phyloP scores from a whole-genome alignment of 2,329 filamentous ascomycete genomes.

The Neocatenulostroma microsporum region DNA sequence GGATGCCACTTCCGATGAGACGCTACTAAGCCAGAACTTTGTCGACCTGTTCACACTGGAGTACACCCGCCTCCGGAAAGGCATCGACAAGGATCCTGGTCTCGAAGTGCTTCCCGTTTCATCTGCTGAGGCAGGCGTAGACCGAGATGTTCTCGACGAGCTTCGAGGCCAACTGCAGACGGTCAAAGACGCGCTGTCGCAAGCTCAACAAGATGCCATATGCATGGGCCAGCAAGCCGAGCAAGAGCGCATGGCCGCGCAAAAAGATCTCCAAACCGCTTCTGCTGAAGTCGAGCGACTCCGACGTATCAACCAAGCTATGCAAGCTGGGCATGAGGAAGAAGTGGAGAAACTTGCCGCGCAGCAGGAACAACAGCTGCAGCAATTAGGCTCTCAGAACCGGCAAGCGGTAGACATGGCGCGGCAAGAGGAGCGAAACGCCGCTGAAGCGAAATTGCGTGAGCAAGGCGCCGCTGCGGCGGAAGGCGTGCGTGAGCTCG shows the following conservation, averaged over 20 bases:
- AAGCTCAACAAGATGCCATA: slow-evolving; percentile 49
- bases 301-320: slow-evolving; percentile 59
- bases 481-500: slow-evolving; percentile 23
- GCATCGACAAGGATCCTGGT: slow-evolving; percentile 84
- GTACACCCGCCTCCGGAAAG: slow-evolving; percentile 73
- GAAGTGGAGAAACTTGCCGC: slow-evolving; percentile 39
- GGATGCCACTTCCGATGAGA: slow-evolving; percentile 10
- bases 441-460: slow-evolving; percentile 19
- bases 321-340: slow-evolving; percentile 62
- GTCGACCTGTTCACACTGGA: slow-evolving; percentile 95
- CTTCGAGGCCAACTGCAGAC: slow-evolving; percentile 70
- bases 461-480: slow-evolving; percentile 20
- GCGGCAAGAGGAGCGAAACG: slow-evolving; percentile 22
- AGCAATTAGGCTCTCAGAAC: slow-evolving; percentile 28
- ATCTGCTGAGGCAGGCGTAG: slow-evolving; percentile 83
- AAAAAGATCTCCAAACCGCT: slow-evolving; percentile 42
- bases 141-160: slow-evolving; percentile 84
- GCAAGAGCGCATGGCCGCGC: slow-evolving; percentile 26
- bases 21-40: slow-evolving; percentile 66
- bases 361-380: slow-evolving; percentile 34
- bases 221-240: slow-evolving; percentile 52
- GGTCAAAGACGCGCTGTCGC: slow-evolving; percentile 54
- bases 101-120: slow-evolving; percentile 74
- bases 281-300: slow-evolving; percentile 45
- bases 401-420: slow-evolving; percentile 21